Evolutionary conservation across 352 stramenopile species (phyloP), one percentile per base, ranked within the genome.

Genomic region (Peronospora farinosa): DNA sequence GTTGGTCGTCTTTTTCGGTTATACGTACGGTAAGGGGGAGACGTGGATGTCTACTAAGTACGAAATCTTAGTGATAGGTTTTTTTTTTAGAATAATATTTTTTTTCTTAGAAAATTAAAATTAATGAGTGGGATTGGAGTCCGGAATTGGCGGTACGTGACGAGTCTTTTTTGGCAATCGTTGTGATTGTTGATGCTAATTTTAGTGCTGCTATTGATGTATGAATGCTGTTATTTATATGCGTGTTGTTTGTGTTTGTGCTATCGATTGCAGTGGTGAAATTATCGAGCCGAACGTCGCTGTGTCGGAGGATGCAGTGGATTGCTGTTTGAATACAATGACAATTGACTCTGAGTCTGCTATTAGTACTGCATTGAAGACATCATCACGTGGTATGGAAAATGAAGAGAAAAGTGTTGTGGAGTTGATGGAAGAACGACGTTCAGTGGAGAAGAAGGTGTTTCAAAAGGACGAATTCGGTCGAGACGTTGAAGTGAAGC

Each of bases 381-480:
- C 19, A 19, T 17, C 33, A 13, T 38, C 33, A 38, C 5, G 12
- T 35, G n/a, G 5, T 38, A 19, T 4, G 6, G 33, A 38, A 23
- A 8, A 23, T 8, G 21, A 12, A 44, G 17, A 48, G 31, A 4
- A 10, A 11, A 17, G 1, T 21, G 45, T n/a, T 4, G 8, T 31
- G 27, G 27, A 31, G 4, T 44, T 23, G 15, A 15, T 37, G 1
- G 36, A 60, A 2, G 23, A n/a, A n/a, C n/a, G 16, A 15, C 46
- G 12, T 9, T 12, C 41, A 0, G 6, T 57, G 35, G 36, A 56
- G 16, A 69, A 63, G 39, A 68, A 68, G 31, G 36, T 57, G 16
- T 56, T 70, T 9, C 39, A 40, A n/a, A 89, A 88, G 45, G 82
- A 93, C 51, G 82, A 93, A 42, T 93, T 91, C 51, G 82, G 82